These are phyloP conservation scores for Escallonia herrerae DNA, from an alignment of 129 eudicot genomes.

Conservation along the genomic window DNA sequence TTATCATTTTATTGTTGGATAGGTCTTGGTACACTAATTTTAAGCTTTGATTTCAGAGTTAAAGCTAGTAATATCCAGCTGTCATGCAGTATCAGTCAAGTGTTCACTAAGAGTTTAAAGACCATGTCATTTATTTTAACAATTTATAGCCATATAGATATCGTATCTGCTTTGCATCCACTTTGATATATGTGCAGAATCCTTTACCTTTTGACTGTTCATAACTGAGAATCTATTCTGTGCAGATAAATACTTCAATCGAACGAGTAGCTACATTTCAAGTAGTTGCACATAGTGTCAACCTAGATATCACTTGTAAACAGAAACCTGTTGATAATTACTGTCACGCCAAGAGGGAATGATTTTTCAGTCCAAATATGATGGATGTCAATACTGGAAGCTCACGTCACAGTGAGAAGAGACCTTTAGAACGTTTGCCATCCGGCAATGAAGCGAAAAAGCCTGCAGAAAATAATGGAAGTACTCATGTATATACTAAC, in stretches of 20 bases:
- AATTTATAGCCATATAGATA: background rate
- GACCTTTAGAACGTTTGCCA: slow-evolving; percentile 28
- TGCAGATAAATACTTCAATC: background rate
- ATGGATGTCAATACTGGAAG: slow-evolving; percentile 45
- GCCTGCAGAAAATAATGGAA: slow-evolving; percentile 27
- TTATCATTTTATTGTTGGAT: no score
- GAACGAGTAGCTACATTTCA: background rate
- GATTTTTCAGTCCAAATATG: slow-evolving; percentile 21
- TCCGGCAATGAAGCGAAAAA: slow-evolving; percentile 29
- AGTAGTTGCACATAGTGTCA: background rate
- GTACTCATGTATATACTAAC: slow-evolving; percentile 39
- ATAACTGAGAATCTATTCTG: background rate
- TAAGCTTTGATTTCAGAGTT: no score
- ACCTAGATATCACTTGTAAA: slow-evolving; percentile 8
- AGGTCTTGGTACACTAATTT: no score
- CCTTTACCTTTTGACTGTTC: background rate
- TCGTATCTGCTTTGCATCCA: background rate
- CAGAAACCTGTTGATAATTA: background rate
- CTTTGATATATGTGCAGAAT: background rate
- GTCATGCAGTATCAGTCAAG: background rate
- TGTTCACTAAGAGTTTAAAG: no score
- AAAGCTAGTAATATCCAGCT: background rate
- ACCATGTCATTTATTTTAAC: no score
- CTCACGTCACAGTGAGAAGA: slow-evolving; percentile 31
- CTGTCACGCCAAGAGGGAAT: slow-evolving; percentile 21